Evolutionary conservation across 2,329 filamentous ascomycete genomes (phyloP), one percentile per base, ranked within the genome.

Genomic region (Drechslera avenae): DNA sequence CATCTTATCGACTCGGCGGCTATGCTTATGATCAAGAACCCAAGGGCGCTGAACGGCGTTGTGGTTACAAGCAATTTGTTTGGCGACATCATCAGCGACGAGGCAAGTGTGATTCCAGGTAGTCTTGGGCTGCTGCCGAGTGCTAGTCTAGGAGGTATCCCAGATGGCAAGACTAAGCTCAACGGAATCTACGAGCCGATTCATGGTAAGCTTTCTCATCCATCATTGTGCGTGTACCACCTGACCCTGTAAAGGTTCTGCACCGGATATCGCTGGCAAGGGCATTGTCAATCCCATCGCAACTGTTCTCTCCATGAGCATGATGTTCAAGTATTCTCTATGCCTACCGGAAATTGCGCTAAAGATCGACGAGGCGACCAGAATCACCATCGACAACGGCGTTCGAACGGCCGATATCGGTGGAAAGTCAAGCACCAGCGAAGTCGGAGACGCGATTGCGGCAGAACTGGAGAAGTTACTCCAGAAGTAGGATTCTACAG

Each of bases 161-260:
- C 93, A 0, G 91, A 95, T 73, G 90, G 90, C 47, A 89, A 91
- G 80, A 83, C 81, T 65, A 87, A 84, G 73, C 90, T 92, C 71
- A 96, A 95, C 73, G 93, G 91, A 64, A 96, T 97, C 68, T 99
- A 96, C 74, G 93, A 97, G 82, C 93, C 93, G 19, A 97, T 99
- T 66, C 93, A 99, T 75, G 92, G 90, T 91, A 79, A 67, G 78
- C 64, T 16, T 32, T 5, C 30, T 12, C n/a, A 21, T 9, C 16
- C n/a, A 28, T 37, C 23, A 8, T 13, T 37, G 16, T 17, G 18
- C 6, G 26, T 42, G 16, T 16, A 10, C 18, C 23, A 40, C 44
- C 61, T 70, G 12, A 68, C 46, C 7, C 23, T 18, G 5, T 10
- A 18, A 43, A 89, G 89, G 91, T 31, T 94, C 90, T 37, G 93